These are phyloP conservation scores for Passalora sequoiae DNA, from an alignment of 2,329 filamentous ascomycete species.

Conservation along the genomic window DNA sequence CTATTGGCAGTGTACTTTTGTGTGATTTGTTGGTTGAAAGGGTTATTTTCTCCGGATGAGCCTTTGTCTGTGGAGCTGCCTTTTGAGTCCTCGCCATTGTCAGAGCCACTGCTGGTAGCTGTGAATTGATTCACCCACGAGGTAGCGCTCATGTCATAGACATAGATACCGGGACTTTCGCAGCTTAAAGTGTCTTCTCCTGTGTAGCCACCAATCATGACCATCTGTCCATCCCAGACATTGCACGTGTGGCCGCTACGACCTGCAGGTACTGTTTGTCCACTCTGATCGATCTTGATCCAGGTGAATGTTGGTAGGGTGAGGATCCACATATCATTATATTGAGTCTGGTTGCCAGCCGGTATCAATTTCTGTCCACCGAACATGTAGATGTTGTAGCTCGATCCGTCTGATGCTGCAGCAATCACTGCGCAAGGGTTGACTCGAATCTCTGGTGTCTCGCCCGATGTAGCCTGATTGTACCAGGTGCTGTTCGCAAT, in stretches of 20 bases:
- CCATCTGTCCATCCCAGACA: slow-evolving; percentile 74
- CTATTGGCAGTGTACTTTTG: slow-evolving; percentile 44
- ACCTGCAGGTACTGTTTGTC: slow-evolving; percentile 48
- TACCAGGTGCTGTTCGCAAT: slow-evolving; percentile 67
- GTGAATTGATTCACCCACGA: slow-evolving; percentile 67
- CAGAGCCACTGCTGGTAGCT: slow-evolving; percentile 52
- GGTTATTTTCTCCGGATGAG: slow-evolving; percentile 16
- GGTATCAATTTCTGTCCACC: slow-evolving; percentile 70
- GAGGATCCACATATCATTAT: slow-evolving; percentile 72
- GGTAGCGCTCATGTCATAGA: slow-evolving; percentile 68
- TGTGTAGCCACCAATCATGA: slow-evolving; percentile 68
- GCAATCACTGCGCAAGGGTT: slow-evolving; percentile 69
- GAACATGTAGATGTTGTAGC: slow-evolving; percentile 73
- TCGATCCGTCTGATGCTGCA: slow-evolving; percentile 58
- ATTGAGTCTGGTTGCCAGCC: slow-evolving; percentile 54
- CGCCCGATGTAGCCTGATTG: slow-evolving; percentile 61
- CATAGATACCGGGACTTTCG: slow-evolving; percentile 64
- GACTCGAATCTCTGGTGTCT: slow-evolving; percentile 54
- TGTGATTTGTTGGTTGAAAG: slow-evolving; percentile 48
- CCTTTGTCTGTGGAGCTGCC: slow-evolving; percentile 11
- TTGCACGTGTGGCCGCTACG: slow-evolving; percentile 72
- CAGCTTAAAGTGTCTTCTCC: slow-evolving; percentile 54
- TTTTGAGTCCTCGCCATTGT: slow-evolving; percentile 4
- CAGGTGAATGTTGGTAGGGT: slow-evolving; percentile 77
- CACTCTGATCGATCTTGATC: slow-evolving; percentile 58